Evolutionary conservation across 2,329 filamentous ascomycete species (phyloP).

Genomic region (Elsinoe batatas): DNA sequence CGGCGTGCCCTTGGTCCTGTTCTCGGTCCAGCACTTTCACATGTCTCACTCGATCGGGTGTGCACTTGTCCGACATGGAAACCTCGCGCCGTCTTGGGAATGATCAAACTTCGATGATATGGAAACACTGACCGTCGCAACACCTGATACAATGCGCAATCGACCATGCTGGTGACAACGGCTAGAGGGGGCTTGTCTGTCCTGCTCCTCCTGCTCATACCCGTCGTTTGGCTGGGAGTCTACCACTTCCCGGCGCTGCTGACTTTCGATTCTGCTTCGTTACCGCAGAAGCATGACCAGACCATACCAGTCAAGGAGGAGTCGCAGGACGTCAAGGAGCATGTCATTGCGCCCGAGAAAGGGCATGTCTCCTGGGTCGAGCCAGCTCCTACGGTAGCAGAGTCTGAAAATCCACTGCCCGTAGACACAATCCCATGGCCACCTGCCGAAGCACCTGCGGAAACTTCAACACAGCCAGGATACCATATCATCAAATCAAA

Average conservation of each 20-base stretch:
- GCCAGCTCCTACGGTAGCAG: not conserved
- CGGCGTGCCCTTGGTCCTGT: not conserved
- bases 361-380: not conserved
- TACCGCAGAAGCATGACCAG: not conserved
- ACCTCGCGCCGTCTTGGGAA: not conserved
- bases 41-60: not conserved
- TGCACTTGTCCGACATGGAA: not conserved
- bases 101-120: not conserved
- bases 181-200: not conserved
- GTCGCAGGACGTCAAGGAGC: not conserved
- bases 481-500: slow-evolving; percentile 35
- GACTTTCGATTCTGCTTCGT: not conserved
- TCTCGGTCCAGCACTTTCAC: not conserved
- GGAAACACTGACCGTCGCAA: too few species aligned
- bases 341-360: not conserved
- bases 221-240: not conserved
- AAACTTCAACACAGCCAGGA: not conserved
- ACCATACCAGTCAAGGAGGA: not conserved
- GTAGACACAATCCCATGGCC: not conserved
- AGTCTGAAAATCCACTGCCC: not conserved
- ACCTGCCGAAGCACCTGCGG: not conserved
- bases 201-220: not conserved
- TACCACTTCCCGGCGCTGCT: not conserved
- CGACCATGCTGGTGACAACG: not conserved
- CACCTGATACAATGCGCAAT: not conserved